These are phyloP conservation scores for Seiridium cupressi DNA, from an alignment of 2,329 filamentous ascomycete genomes.

Conservation along the genomic window DNA sequence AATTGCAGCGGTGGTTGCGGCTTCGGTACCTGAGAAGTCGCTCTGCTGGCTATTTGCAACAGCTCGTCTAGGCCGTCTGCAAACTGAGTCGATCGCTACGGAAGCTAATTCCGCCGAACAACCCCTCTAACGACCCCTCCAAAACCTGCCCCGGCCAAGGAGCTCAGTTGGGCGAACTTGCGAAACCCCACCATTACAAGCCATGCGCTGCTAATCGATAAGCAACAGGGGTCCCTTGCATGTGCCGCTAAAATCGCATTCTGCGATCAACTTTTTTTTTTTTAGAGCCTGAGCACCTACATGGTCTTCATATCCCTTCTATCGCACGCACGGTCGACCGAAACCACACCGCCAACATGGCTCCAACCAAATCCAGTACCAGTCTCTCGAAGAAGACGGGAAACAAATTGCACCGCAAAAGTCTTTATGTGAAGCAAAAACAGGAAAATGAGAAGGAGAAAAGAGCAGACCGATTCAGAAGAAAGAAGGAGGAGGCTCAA, in stretches of 20 bases:
- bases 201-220: neutral
- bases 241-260: neutral
- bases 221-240: slow-evolving; percentile 1
- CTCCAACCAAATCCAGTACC: slow-evolving; percentile 10
- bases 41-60: neutral
- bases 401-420: slow-evolving; percentile 79
- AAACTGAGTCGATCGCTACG: slow-evolving; percentile 2
- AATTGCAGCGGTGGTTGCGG: neutral
- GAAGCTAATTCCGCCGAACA: slow-evolving; percentile 5
- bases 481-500: slow-evolving; percentile 82
- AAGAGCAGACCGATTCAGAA: slow-evolving; percentile 72
- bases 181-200: neutral
- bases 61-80: neutral
- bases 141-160: neutral
- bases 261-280: neutral
- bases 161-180: neutral
- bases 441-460: slow-evolving; percentile 70
- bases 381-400: slow-evolving; percentile 36
- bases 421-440: slow-evolving; percentile 79
- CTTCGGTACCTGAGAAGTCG: neutral
- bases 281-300: no score
- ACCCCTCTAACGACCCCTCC: neutral
- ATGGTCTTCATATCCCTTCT: neutral
- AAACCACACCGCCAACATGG: slow-evolving; percentile 3
- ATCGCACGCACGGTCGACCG: neutral